Conservation (phyloP, 345 rosid species). For the Viola odorata region DNA sequence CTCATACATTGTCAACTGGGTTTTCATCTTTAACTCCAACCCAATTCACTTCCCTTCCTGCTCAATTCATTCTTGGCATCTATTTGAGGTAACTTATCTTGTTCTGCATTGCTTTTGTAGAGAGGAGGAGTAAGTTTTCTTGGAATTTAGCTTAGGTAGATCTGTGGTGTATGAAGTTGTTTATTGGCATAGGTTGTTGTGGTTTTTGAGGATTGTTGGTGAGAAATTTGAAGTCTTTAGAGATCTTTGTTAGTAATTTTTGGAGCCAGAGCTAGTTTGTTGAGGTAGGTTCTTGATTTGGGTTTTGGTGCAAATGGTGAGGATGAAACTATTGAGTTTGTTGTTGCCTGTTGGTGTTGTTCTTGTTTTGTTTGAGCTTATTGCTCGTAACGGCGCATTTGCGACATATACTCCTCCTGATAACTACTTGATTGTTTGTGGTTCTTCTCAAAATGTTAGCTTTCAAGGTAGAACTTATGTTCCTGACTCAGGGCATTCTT, state of each 20-base stretch:
- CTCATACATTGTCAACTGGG: conserved; percentile 25
- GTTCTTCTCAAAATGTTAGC: conserved; percentile 62
- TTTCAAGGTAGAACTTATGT: conserved; percentile 69
- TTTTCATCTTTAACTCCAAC: conserved; percentile 16
- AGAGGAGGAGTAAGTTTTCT: no score
- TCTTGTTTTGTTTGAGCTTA: conserved; percentile 35
- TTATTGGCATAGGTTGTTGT: not conserved
- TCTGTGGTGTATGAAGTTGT: conserved; percentile 19
- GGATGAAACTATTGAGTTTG: conserved; percentile 40
- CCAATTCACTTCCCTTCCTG: conserved; percentile 8
- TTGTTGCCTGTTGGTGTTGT: conserved; percentile 28
- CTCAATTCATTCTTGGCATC: conserved; percentile 7
- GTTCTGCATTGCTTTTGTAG: conserved; percentile 2
- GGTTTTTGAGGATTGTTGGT: conserved; percentile 8
- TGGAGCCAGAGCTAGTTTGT: conserved; percentile 12
- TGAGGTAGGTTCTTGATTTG: conserved; percentile 20
- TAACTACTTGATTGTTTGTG: conserved; percentile 79
- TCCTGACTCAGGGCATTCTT: conserved; percentile 62
- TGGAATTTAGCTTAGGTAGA: conserved; percentile 16
- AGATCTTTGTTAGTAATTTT: not conserved
- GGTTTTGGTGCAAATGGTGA: conserved; percentile 21
- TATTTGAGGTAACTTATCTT: conserved; percentile 28
- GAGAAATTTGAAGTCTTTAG: not conserved
- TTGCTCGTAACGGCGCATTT: conserved; percentile 27
- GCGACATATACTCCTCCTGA: conserved; percentile 64